Evolutionary conservation across 495 filamentous ascomycete species (phyloP).

Genomic region (Cudoniella acicularis): DNA sequence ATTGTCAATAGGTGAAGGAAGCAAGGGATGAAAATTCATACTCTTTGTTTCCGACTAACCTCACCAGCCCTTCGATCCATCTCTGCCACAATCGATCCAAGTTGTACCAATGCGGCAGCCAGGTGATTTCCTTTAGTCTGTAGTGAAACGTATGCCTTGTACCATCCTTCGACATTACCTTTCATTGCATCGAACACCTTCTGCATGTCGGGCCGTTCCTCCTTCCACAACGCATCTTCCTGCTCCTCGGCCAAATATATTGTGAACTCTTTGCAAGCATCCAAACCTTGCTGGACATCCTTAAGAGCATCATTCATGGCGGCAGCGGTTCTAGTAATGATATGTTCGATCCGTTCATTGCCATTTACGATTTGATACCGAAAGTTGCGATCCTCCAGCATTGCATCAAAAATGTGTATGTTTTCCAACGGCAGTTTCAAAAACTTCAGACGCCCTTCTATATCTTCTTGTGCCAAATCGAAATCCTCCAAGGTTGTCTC

Average conservation of each 20-base stretch:
- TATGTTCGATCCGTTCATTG: constrained; percentile 88
- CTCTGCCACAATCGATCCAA: constrained; percentile 66
- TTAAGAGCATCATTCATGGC: constrained; percentile 71
- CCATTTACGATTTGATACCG: constrained; percentile 76
- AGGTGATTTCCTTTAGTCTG: constrained; percentile 61
- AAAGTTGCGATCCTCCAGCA: constrained; percentile 82
- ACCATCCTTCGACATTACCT: constrained; percentile 84
- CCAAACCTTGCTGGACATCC: constrained; percentile 74
- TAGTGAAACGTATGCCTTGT: constrained; percentile 64
- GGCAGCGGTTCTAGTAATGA: constrained; percentile 69
- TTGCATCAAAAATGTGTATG: constrained; percentile 76
- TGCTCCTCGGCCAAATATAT: constrained; percentile 66
- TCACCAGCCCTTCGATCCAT: constrained; percentile 73
- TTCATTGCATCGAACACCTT: constrained; percentile 78
- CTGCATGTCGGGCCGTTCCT: constrained; percentile 45
- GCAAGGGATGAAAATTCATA: constrained; percentile 26
- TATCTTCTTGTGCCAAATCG: constrained; percentile 70
- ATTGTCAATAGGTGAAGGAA: constrained; percentile 4
- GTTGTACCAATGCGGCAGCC: constrained; percentile 55
- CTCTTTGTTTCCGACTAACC: constrained; percentile 62
- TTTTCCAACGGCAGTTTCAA: constrained; percentile 83
- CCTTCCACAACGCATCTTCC: constrained; percentile 50
- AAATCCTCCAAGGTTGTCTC: constrained; percentile 84
- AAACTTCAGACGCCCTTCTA: constrained; percentile 68
- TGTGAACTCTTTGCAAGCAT: constrained; percentile 71